A percentile compares a stretch with the other conserved stretches of the same genome.
These are phyloP conservation scores for Amyloporia xantha DNA, from an alignment of 768 basidiomycete genomes.

Conservation along the genomic window DNA sequence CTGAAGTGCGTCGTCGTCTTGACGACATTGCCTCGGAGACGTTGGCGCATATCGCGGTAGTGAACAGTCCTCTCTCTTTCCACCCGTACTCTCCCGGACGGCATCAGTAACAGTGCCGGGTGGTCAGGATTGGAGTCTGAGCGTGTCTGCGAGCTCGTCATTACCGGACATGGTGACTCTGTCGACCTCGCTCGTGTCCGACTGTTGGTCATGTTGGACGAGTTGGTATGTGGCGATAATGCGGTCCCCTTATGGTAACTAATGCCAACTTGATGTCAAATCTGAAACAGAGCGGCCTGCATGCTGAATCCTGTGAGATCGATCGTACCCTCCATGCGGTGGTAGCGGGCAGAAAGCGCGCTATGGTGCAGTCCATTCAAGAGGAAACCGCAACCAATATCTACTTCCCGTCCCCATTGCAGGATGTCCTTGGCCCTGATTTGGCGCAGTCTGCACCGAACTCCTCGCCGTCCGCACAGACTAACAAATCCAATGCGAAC, in stretches of 20 bases:
- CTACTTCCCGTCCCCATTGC: constrained; percentile 86
- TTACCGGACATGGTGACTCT: constrained; percentile 83
- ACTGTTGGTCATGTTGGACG: constrained; percentile 89
- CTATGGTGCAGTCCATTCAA: constrained; percentile 83
- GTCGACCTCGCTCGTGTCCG: constrained; percentile 90
- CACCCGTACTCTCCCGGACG: constrained; percentile 70
- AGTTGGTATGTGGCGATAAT: constrained; percentile 57
- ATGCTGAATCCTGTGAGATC: constrained; percentile 87
- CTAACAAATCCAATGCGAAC: constrained; percentile 55
- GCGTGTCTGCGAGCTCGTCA: constrained; percentile 85
- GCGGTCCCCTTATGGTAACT: not conserved
- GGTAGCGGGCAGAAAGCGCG: constrained; percentile 84
- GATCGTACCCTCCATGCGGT: constrained; percentile 93
- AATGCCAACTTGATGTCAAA: not conserved
- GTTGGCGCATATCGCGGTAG: constrained; percentile 89
- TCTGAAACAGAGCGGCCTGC: constrained; percentile 76
- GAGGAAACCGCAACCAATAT: constrained; percentile 98
- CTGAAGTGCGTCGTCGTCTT: constrained; percentile 75
- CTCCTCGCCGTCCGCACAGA: constrained; percentile 28
- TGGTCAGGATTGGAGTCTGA: constrained; percentile 94
- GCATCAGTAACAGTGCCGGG: constrained; percentile 68
- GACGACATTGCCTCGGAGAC: constrained; percentile 93
- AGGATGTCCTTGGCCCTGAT: constrained; percentile 75
- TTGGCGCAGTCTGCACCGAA: constrained; percentile 32
- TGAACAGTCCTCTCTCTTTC: constrained; percentile 76